These are phyloP conservation scores for Amorphotheca resinae DNA, from an alignment of 495 filamentous ascomycete species.

Conservation along the genomic window DNA sequence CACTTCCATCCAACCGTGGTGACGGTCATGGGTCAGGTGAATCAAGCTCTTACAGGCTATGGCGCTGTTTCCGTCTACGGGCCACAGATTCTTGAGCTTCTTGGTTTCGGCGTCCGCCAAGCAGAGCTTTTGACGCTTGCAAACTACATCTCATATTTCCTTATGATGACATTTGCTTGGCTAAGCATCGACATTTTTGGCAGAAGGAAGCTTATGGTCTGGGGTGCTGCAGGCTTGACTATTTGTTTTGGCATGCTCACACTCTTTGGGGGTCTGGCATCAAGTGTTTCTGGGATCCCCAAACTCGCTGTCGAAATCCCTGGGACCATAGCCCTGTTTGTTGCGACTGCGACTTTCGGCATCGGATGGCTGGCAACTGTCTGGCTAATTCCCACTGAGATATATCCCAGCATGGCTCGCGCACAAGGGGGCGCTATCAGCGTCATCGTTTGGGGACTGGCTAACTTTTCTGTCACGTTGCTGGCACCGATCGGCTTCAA, in stretches of 20 bases:
- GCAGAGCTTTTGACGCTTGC: constrained; percentile 39
- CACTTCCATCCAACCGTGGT: constrained; percentile 42
- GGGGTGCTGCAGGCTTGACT: constrained; percentile 31
- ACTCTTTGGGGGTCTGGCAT: constrained; percentile 29
- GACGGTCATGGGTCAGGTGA: constrained; percentile 44
- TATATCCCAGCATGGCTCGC: constrained; percentile 40
- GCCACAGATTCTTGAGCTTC: constrained; percentile 44
- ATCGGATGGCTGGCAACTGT: constrained; percentile 43
- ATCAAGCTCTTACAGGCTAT: constrained; percentile 43
- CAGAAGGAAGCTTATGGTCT: constrained; percentile 38
- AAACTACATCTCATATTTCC: constrained; percentile 44
- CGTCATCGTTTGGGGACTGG: constrained; percentile 44
- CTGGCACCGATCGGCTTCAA: constrained; percentile 45
- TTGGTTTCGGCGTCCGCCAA: constrained; percentile 31
- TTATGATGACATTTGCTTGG: constrained; percentile 43
- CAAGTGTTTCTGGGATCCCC: constrained; percentile 17
- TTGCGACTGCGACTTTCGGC: constrained; percentile 43
- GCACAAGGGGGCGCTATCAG: constrained; percentile 39
- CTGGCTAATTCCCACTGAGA: constrained; percentile 49
- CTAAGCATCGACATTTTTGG: constrained; percentile 38
- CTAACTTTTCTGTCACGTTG: constrained; percentile 43
- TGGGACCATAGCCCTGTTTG: constrained; percentile 32
- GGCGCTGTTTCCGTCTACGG: constrained; percentile 46
- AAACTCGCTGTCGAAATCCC: constrained; percentile 29
- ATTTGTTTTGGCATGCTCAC: constrained; percentile 34